Percentiles rank a stretch among this genome's conserved stretches.
Conservation (phyloP, 768 basidiomycete species). For the Mrakia blollopis region DNA sequence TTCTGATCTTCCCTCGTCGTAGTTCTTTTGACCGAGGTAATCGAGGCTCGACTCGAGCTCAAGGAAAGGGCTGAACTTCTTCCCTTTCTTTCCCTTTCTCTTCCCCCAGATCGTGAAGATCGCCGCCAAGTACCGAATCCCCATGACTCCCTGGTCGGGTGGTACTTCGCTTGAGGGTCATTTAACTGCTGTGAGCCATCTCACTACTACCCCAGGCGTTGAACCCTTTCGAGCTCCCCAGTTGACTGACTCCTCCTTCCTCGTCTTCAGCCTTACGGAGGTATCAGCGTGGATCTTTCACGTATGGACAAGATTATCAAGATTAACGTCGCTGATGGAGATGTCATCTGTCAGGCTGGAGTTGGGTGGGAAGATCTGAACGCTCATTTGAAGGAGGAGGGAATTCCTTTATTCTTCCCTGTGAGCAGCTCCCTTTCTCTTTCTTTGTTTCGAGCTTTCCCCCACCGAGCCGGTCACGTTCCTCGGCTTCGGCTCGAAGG, state of each 20-base stretch:
- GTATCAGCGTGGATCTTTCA: slow-evolving; percentile 75
- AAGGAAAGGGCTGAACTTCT: too few species aligned
- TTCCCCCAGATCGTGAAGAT: slow-evolving; percentile 65
- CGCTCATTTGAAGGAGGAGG: slow-evolving; percentile 59
- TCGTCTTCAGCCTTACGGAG: slow-evolving; percentile 53
- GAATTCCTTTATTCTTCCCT: slow-evolving; percentile 81
- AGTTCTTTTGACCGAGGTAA: too few species aligned
- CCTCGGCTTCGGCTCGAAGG: too few species aligned
- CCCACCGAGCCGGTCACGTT: too few species aligned
- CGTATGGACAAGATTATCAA: slow-evolving; percentile 72
- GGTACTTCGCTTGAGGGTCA: slow-evolving; percentile 86
- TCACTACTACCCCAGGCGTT: too few species aligned
- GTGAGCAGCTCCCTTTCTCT: too few species aligned
- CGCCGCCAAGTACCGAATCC: slow-evolving; percentile 60
- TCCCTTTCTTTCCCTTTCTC: slow-evolving; percentile 39
- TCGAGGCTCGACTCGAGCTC: too few species aligned
- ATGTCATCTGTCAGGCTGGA: slow-evolving; percentile 44
- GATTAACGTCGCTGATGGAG: slow-evolving; percentile 54
- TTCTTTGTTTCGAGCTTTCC: too few species aligned
- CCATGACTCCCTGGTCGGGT: slow-evolving; percentile 74
- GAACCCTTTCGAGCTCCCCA: too few species aligned
- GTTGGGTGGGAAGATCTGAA: slow-evolving; percentile 56
- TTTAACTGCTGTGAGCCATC: slow-evolving; percentile 58
- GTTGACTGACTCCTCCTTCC: too few species aligned
- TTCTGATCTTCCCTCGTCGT: too few species aligned